Evolutionary conservation across 2,329 filamentous ascomycete species (phyloP).

Genomic region (Oidium heveae): DNA sequence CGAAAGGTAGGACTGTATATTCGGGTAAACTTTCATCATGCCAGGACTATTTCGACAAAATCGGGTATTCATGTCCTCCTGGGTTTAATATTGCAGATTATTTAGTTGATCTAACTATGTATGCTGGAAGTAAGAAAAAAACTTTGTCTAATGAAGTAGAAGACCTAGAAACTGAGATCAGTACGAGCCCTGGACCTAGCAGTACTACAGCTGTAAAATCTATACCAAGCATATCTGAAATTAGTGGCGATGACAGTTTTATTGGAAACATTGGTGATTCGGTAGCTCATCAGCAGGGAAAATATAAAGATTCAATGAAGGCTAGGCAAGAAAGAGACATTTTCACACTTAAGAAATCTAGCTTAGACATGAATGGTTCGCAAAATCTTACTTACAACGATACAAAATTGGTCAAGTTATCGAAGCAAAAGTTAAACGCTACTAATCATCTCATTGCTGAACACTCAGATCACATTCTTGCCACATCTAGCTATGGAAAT

Average conservation of each 20-base stretch:
- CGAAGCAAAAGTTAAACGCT: slow-evolving; percentile 23
- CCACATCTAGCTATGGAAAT: slow-evolving; percentile 32
- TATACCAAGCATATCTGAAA: slow-evolving; percentile 58
- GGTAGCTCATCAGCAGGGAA: slow-evolving; percentile 37
- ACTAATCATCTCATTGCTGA: slow-evolving; percentile 38
- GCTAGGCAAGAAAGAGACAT: slow-evolving; percentile 73
- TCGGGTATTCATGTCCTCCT: slow-evolving; percentile 79
- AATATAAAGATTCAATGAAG: slow-evolving; percentile 57
- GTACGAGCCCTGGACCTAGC: slow-evolving; percentile 50
- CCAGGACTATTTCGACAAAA: slow-evolving; percentile 73
- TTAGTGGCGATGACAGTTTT: slow-evolving; percentile 37
- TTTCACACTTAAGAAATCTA: slow-evolving; percentile 56
- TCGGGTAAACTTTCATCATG: slow-evolving; percentile 76
- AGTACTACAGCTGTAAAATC: slow-evolving; percentile 78
- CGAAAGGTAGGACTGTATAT: slow-evolving; percentile 73
- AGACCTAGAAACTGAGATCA: slow-evolving; percentile 36
- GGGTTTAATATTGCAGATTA: slow-evolving; percentile 99
- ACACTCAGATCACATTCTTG: slow-evolving; percentile 38
- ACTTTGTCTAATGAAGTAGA: slow-evolving; percentile 29
- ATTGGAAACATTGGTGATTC: slow-evolving; percentile 33
- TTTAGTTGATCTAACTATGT: slow-evolving; percentile 92
- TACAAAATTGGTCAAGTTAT: slow-evolving; percentile 32
- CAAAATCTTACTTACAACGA: slow-evolving; percentile 28
- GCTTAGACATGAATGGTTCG: slow-evolving; percentile 35
- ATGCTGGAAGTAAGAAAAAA: slow-evolving; percentile 39